phyloP scores from a whole-genome alignment of 768 basidiomycete species.

The Pulveroboletus frians region DNA sequence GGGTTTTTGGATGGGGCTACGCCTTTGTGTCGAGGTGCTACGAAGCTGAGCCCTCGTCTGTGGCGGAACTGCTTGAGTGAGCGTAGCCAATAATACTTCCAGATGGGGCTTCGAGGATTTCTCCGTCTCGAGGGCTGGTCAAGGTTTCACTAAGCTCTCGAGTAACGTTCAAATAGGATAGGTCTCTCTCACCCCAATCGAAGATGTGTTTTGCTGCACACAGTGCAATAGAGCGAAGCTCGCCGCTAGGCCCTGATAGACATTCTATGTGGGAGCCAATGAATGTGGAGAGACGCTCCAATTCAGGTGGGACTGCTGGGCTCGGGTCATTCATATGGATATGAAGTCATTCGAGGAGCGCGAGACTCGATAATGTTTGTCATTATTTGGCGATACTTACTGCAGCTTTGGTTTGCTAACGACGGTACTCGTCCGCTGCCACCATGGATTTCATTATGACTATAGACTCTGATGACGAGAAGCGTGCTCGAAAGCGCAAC shows the following conservation, averaged over 20 bases:
- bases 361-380: slow-evolving; percentile 8
- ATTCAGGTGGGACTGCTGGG: slow-evolving; percentile 34
- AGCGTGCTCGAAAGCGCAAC: slow-evolving; percentile 24
- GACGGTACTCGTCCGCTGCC: not conserved
- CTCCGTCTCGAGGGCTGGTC: slow-evolving; percentile 65
- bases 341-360: not conserved
- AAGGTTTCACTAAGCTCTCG: slow-evolving; percentile 1
- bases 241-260: slow-evolving; percentile 49
- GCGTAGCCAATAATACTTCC: slow-evolving; percentile 56
- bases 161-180: slow-evolving; percentile 2
- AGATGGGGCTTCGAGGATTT: slow-evolving; percentile 58
- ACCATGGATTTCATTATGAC: slow-evolving; percentile 72
- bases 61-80: slow-evolving; percentile 65
- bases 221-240: slow-evolving; percentile 54
- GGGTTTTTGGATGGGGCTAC: slow-evolving; percentile 33
- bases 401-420: no score
- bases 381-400: slow-evolving; percentile 11
- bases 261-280: slow-evolving; percentile 51
- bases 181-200: slow-evolving; percentile 55
- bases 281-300: slow-evolving; percentile 48
- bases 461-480: slow-evolving; percentile 75
- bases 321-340: slow-evolving; percentile 18
- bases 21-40: slow-evolving; percentile 33
- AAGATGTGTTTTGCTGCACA: slow-evolving; percentile 71
- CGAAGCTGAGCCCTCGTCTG: slow-evolving; percentile 66